These are phyloP conservation scores for Tulasnella sp. DNA, from an alignment of 768 basidiomycete species.

Conservation along the genomic window DNA sequence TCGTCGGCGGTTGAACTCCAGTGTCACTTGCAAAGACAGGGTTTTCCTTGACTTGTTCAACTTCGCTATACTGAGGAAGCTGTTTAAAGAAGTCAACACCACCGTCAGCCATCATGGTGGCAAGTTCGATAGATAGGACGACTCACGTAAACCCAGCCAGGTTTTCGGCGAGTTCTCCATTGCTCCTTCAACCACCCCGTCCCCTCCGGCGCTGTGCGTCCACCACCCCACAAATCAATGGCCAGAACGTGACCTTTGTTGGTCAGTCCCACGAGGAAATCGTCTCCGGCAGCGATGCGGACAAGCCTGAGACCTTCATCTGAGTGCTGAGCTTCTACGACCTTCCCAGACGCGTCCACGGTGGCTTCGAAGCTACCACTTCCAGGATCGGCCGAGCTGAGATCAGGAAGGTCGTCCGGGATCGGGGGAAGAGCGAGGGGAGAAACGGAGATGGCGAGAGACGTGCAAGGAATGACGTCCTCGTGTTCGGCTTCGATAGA, in stretches of 20 bases:
- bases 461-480: conserved; percentile 54
- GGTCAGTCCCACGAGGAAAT: conserved; percentile 73
- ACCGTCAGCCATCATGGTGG: neutral
- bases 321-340: conserved; percentile 34
- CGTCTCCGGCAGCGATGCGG: conserved; percentile 76
- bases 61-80: conserved; percentile 73
- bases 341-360: neutral
- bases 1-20: conserved; percentile 39
- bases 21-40: conserved; percentile 44
- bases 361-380: conserved; percentile 34
- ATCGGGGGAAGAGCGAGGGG: conserved; percentile 59
- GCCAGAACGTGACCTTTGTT: conserved; percentile 73
- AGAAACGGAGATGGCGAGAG: conserved; percentile 55
- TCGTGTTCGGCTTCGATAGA: conserved; percentile 39
- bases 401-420: conserved; percentile 53
- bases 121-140: neutral
- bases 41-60: conserved; percentile 48
- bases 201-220: conserved; percentile 44
- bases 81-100: conserved; percentile 36
- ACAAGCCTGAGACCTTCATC: conserved; percentile 49
- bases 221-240: conserved; percentile 41
- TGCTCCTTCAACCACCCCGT: conserved; percentile 10
- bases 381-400: conserved; percentile 37
- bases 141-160: conserved; percentile 67
- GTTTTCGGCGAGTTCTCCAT: neutral